phyloP scores from a whole-genome alignment of 1,139 yeast genomes.

The Pichia sp. region DNA sequence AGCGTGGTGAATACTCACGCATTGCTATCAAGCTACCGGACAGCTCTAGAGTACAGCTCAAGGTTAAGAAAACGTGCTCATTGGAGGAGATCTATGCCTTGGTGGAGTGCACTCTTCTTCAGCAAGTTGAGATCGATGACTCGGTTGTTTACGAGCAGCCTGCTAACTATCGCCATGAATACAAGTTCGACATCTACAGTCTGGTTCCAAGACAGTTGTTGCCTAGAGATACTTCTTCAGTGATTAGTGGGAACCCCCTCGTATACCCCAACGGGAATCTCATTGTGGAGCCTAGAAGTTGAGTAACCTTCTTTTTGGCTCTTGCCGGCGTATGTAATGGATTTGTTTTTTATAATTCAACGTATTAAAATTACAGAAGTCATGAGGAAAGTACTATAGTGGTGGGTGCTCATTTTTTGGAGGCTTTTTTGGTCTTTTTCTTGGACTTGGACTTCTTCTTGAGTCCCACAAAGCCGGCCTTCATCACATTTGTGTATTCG shows the following conservation, averaged over 20 bases:
- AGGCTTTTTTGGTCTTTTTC: conserved; percentile 24
- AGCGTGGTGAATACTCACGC: conserved; percentile 37
- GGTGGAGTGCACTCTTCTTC: conserved; percentile 45
- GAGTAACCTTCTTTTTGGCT: neutral
- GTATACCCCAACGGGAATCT: conserved; percentile 62
- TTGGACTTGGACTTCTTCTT: conserved; percentile 29
- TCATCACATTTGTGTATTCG: conserved; percentile 26
- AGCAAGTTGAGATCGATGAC: conserved; percentile 22
- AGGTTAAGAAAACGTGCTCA: conserved; percentile 43
- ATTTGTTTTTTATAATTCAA: conserved; percentile 33
- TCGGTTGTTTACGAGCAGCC: conserved; percentile 32
- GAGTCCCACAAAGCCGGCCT: conserved; percentile 26
- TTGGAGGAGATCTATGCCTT: conserved; percentile 58
- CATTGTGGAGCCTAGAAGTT: conserved; percentile 29
- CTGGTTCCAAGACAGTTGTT: conserved; percentile 49
- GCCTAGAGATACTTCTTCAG: conserved; percentile 26
- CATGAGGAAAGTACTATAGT: neutral
- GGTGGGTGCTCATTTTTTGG: conserved; percentile 9
- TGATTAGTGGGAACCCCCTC: conserved; percentile 40
- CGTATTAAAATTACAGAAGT: conserved; percentile 39
- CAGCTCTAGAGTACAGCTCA: conserved; percentile 47
- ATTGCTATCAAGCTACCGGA: conserved; percentile 56
- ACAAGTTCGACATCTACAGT: conserved; percentile 45
- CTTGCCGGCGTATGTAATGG: neutral
- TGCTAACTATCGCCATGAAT: conserved; percentile 40